phyloP scores from a whole-genome alignment of 2,329 filamentous ascomycete species.

The Sporothrix brunneoviolacea region DNA sequence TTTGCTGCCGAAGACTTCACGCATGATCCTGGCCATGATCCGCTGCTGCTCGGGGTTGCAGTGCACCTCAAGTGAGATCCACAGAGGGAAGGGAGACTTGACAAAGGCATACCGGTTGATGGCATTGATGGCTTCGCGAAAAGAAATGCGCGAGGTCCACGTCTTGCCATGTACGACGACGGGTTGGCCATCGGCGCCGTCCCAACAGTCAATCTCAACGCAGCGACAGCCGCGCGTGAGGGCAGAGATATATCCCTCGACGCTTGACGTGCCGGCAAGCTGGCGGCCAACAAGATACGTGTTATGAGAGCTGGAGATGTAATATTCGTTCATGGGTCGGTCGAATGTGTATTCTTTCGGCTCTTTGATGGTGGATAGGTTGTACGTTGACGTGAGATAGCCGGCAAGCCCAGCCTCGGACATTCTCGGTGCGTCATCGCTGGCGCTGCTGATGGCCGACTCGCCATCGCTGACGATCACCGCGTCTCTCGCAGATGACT shows the following conservation, averaged over 20 bases:
- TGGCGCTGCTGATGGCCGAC: slow-evolving; percentile 3
- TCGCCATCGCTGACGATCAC: not conserved
- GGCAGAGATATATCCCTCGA: slow-evolving; percentile 89
- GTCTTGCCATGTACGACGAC: slow-evolving; percentile 88
- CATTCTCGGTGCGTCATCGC: slow-evolving; percentile 52
- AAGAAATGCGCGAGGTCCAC: slow-evolving; percentile 80
- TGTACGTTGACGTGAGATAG: slow-evolving; percentile 69
- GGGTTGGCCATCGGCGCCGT: slow-evolving; percentile 79
- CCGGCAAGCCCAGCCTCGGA: slow-evolving; percentile 70
- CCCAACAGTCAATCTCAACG: slow-evolving; percentile 97
- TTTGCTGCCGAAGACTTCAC: slow-evolving; percentile 71
- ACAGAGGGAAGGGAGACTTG: slow-evolving; percentile 79
- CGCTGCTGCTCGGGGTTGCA: slow-evolving; percentile 78
- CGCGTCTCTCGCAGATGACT: slow-evolving; percentile 25
- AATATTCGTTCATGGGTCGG: slow-evolving; percentile 90
- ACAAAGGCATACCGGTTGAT: slow-evolving; percentile 93
- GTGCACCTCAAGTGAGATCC: slow-evolving; percentile 93
- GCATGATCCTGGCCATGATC: slow-evolving; percentile 85
- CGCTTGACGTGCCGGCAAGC: slow-evolving; percentile 81
- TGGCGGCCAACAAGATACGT: slow-evolving; percentile 92
- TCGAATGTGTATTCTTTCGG: slow-evolving; percentile 61
- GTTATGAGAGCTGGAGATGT: slow-evolving; percentile 97
- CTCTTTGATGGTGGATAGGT: slow-evolving; percentile 57
- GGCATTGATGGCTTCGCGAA: slow-evolving; percentile 84
- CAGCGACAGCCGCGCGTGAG: slow-evolving; percentile 86